Conservation (phyloP, 2,329 filamentous ascomycete genomes). For the Ophioceras dolichostomum region DNA sequence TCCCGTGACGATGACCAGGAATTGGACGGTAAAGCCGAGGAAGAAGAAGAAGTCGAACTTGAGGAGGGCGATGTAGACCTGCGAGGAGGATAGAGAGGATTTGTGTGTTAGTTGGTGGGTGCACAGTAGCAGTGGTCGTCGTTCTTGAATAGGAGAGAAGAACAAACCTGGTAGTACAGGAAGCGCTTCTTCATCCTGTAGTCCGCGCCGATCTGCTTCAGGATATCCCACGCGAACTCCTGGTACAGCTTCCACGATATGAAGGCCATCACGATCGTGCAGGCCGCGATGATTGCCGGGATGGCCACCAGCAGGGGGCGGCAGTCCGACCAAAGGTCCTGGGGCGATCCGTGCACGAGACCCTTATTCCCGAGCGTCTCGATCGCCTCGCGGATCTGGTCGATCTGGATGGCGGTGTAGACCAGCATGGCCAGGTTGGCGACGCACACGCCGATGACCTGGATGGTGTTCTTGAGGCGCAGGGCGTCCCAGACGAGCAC, state of each 20-base stretch:
- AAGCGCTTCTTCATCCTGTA: slow-evolving; percentile 94
- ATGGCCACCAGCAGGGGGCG: slow-evolving; percentile 73
- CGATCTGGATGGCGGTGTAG: slow-evolving; percentile 85
- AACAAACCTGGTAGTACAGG: slow-evolving; percentile 79
- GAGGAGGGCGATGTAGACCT: slow-evolving; percentile 95
- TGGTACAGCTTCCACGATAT: slow-evolving; percentile 93
- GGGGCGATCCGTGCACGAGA: slow-evolving; percentile 10
- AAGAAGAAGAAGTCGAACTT: slow-evolving; percentile 99
- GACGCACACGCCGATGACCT: slow-evolving; percentile 87
- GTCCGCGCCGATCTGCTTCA: slow-evolving; percentile 98
- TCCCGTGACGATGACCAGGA: slow-evolving; percentile 77
- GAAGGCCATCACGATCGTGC: slow-evolving; percentile 60
- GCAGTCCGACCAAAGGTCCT: slow-evolving; percentile 54
- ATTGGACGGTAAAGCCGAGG: slow-evolving; percentile 95
- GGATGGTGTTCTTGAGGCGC: slow-evolving; percentile 93
- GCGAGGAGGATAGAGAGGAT: background rate
- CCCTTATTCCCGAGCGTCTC: slow-evolving; percentile 27
- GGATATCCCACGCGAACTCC: slow-evolving; percentile 98
- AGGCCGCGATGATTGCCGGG: slow-evolving; percentile 68
- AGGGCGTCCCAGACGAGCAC: slow-evolving; percentile 88
- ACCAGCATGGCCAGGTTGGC: slow-evolving; percentile 87
- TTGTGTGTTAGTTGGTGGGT: too few species aligned
- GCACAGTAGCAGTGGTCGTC: too few species aligned
- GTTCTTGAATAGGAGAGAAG: background rate
- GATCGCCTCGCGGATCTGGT: slow-evolving; percentile 75